A percentile compares a stretch with the other conserved stretches of the same genome.
Conservation (phyloP, 768 basidiomycete species). For the Sutorius australiensis region DNA sequence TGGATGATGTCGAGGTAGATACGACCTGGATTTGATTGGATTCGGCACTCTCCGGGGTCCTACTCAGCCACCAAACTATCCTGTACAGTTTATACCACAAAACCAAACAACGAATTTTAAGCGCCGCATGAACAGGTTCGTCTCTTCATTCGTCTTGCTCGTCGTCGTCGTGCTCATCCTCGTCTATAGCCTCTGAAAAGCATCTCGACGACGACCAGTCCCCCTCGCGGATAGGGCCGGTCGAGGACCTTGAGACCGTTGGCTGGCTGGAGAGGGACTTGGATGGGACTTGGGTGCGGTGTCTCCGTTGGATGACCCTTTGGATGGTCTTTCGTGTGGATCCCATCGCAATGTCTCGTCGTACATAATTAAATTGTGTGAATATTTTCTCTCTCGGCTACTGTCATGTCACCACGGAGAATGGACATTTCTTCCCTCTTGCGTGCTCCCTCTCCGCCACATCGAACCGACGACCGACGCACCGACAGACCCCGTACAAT, state of each 20-base stretch:
- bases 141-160: not conserved
- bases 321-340: slow-evolving; percentile 60
- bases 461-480: not conserved
- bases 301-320: slow-evolving; percentile 54
- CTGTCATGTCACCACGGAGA: slow-evolving; percentile 56
- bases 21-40: not conserved
- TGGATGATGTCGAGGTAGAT: slow-evolving; percentile 10
- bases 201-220: slow-evolving; percentile 84
- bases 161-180: not conserved
- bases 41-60: slow-evolving; percentile 38
- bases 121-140: slow-evolving; percentile 45
- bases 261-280: slow-evolving; percentile 66
- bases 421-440: slow-evolving; percentile 76
- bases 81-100: slow-evolving; percentile 38
- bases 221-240: slow-evolving; percentile 67
- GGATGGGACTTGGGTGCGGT: slow-evolving; percentile 92
- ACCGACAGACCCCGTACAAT: slow-evolving; percentile 14
- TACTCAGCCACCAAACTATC: slow-evolving; percentile 34
- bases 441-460: slow-evolving; percentile 33
- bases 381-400: not conserved
- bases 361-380: slow-evolving; percentile 46
- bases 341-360: slow-evolving; percentile 86
- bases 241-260: slow-evolving; percentile 92
- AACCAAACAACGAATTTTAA: slow-evolving; percentile 10
- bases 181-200: slow-evolving; percentile 62